A percentile compares a stretch with the other conserved stretches of the same genome.
Conservation (phyloP, 2,329 filamentous ascomycete genomes). For the Xylariales sp. region DNA sequence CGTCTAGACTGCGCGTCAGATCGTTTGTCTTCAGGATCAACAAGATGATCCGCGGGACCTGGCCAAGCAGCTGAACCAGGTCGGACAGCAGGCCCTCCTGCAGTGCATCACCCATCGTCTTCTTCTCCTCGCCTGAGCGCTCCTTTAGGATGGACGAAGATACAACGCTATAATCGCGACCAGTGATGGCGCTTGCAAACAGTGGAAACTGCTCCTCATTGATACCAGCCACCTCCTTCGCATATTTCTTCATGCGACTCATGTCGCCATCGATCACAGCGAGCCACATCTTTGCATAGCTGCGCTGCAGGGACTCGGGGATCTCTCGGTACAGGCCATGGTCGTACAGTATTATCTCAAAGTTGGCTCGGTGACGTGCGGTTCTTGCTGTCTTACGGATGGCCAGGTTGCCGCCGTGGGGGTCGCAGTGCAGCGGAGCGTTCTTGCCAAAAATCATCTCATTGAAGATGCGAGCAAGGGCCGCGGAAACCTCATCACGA, state of each 20-base stretch:
- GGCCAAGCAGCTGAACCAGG: conserved; percentile 80
- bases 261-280: conserved; percentile 91
- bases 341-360: conserved; percentile 94
- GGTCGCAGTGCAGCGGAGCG: conserved; percentile 92
- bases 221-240: conserved; percentile 83
- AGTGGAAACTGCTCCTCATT: conserved; percentile 87
- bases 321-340: conserved; percentile 96
- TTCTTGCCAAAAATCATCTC: conserved; percentile 96
- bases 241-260: conserved; percentile 79
- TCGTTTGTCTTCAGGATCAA: conserved; percentile 98
- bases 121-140: conserved; percentile 73
- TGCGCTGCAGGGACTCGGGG: conserved; percentile 68
- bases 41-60: conserved; percentile 87
- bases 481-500: conserved; percentile 90
- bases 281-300: conserved; percentile 96
- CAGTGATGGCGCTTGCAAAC: conserved; percentile 94
- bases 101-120: conserved; percentile 77
- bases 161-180: conserved; percentile 80
- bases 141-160: conserved; percentile 52
- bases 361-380: conserved; percentile 62
- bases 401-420: conserved; percentile 93
- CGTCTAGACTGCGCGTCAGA: conserved; percentile 87
- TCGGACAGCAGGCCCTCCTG: conserved; percentile 86
- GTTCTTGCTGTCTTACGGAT: conserved; percentile 70
- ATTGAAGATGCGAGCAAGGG: conserved; percentile 90